phyloP scores from a whole-genome alignment of 179 eudicot species.

The Spergularia azorica region DNA sequence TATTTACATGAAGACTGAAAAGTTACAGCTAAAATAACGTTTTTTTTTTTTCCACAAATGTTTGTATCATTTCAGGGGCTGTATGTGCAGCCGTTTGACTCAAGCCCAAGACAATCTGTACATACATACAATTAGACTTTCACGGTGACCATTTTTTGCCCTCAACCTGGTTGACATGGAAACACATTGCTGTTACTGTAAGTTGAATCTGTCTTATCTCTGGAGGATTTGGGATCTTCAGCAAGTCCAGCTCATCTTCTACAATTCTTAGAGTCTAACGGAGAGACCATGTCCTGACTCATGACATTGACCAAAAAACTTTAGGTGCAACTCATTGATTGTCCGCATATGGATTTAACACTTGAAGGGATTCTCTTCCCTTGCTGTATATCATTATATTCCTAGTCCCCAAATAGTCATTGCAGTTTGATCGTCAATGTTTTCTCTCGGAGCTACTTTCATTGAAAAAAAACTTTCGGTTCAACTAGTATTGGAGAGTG shows the following conservation, averaged over 20 bases:
- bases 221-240: background rate
- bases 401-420: background rate
- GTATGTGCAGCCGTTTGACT: constrained; percentile 43
- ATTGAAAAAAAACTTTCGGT: background rate
- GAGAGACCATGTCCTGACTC: constrained; percentile 12
- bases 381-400: constrained; percentile 14
- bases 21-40: background rate
- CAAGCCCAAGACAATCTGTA: constrained; percentile 8
- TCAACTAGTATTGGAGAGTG: background rate
- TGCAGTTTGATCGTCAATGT: background rate
- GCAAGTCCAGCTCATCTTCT: constrained; percentile 9
- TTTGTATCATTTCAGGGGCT: constrained; percentile 36
- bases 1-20: background rate
- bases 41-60: background rate
- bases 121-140: constrained; percentile 14
- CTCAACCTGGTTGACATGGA: constrained; percentile 9
- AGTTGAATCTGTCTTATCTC: constrained; percentile 28
- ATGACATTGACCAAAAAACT: constrained; percentile 13
- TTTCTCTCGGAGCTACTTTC: background rate
- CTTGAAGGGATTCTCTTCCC: constrained; percentile 20
- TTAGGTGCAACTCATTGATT: constrained; percentile 11
- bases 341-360: background rate
- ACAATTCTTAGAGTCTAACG: constrained; percentile 5
- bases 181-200: constrained; percentile 21
- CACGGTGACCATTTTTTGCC: constrained; percentile 16